Conservation (phyloP, 257 asterid genomes). For the Solanum chilense region DNA sequence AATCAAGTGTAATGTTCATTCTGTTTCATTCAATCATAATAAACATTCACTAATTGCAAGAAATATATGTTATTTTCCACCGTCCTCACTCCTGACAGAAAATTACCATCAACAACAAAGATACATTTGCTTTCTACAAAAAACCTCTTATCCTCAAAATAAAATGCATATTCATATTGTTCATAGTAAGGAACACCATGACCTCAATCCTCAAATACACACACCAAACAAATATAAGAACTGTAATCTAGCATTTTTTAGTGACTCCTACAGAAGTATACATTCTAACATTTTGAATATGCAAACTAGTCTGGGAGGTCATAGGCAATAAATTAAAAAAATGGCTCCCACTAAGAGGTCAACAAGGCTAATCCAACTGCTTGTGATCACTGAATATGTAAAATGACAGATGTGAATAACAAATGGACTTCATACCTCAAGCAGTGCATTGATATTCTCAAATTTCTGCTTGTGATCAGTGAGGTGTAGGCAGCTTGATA, state of each 20-base stretch:
- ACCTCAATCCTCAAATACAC: background rate
- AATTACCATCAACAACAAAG: background rate
- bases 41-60: background rate
- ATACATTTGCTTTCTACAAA: background rate
- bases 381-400: background rate
- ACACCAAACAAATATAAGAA: background rate
- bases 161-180: background rate
- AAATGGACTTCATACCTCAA: constrained; percentile 47
- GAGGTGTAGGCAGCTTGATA: constrained; percentile 81
- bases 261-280: background rate
- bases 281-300: background rate
- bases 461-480: constrained; percentile 80
- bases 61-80: background rate
- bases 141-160: background rate
- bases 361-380: background rate
- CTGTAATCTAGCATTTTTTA: background rate
- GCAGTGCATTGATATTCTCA: constrained; percentile 58
- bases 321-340: background rate
- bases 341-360: background rate
- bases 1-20: background rate
- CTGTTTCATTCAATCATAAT: background rate
- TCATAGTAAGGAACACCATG: background rate
- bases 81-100: background rate
- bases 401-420: background rate
- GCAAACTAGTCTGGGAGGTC: background rate